Percentiles rank a stretch among this genome's conserved stretches.
phyloP scores from a whole-genome alignment of 2,329 filamentous ascomycete species.

The Alternaria brassicicola region DNA sequence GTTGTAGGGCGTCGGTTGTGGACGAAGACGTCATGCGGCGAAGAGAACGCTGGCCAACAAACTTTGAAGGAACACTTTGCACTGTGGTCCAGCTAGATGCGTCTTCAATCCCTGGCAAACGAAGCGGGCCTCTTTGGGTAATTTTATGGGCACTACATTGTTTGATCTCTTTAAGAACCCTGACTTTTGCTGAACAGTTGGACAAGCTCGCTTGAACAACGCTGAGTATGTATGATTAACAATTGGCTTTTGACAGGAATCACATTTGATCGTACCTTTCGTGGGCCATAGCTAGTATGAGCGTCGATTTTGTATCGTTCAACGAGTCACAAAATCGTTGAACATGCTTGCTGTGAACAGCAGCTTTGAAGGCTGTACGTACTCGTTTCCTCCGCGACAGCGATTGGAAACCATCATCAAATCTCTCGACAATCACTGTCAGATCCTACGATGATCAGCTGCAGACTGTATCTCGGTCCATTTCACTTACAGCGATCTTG shows the following conservation, averaged over 20 bases:
- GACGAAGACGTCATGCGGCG: neutral
- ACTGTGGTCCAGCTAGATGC: neutral
- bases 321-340: neutral
- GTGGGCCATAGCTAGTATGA: neutral
- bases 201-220: neutral
- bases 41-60: neutral
- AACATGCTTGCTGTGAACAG: neutral
- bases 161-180: neutral
- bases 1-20: neutral
- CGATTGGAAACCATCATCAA: neutral
- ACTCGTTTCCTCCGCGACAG: neutral
- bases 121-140: neutral
- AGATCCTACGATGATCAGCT: neutral
- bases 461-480: neutral
- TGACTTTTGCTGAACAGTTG: neutral
- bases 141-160: accelerated
- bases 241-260: neutral
- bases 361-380: neutral
- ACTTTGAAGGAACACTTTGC: neutral
- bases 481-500: conserved; percentile 2
- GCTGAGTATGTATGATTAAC: neutral
- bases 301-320: neutral
- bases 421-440: neutral
- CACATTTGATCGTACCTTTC: neutral
- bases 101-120: neutral